Evolutionary conservation across 345 rosid species (phyloP).

Genomic region (Eucalyptus marginata): DNA sequence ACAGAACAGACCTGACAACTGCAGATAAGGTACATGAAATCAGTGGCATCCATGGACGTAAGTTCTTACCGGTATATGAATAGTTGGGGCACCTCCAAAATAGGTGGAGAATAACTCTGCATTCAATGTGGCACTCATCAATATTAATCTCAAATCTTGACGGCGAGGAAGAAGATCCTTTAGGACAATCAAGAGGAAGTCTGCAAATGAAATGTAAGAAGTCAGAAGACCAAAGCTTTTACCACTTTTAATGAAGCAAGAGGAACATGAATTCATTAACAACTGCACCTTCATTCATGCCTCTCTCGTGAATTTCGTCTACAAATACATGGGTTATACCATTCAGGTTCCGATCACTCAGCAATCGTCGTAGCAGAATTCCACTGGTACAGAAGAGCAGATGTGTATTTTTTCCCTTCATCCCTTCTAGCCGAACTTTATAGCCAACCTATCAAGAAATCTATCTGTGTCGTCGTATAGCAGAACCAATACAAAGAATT

Average conservation of each 20-base stretch:
- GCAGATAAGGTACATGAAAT: neutral
- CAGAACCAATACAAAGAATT: conserved; percentile 17
- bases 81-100: conserved; percentile 82
- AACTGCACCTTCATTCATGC: conserved; percentile 95
- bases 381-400: conserved; percentile 97
- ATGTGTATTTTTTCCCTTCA: conserved; percentile 92
- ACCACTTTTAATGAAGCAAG: neutral
- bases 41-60: neutral
- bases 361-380: conserved; percentile 76
- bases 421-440: conserved; percentile 96
- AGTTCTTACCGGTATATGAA: conserved; percentile 79
- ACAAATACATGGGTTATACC: conserved; percentile 97
- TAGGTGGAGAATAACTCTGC: conserved; percentile 91
- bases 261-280: neutral
- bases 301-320: conserved; percentile 98
- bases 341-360: conserved; percentile 79
- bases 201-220: conserved; percentile 20
- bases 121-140: conserved; percentile 98
- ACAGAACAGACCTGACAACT: neutral
- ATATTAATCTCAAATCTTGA: conserved; percentile 81
- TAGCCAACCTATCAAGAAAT: conserved; percentile 86
- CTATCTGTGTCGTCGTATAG: conserved; percentile 36
- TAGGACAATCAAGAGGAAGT: conserved; percentile 87
- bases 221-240: neutral
- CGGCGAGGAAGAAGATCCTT: conserved; percentile 98